Percentiles rank a stretch among this genome's conserved stretches.
phyloP scores from a whole-genome alignment of 148 eudicot species.

The Arctostaphylos glauca region DNA sequence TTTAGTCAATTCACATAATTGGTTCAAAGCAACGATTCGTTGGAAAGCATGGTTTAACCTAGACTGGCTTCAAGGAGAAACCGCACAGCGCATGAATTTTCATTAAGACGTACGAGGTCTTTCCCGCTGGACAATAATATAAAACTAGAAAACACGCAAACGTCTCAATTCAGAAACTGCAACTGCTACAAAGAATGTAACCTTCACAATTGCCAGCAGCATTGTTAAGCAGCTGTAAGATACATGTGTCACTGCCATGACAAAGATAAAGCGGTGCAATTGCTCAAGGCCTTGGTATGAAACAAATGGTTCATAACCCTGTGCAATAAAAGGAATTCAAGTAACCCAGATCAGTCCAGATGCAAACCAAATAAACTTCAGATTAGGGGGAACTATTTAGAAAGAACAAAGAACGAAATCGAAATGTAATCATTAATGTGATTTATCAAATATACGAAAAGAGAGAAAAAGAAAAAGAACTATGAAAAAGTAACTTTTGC shows the following conservation, averaged over 20 bases:
- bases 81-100: background rate
- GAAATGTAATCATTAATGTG: background rate
- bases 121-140: background rate
- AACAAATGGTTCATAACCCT: constrained; percentile 90
- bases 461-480: background rate
- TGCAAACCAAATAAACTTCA: constrained; percentile 3
- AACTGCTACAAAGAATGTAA: constrained; percentile 26
- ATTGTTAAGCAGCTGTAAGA: constrained; percentile 97
- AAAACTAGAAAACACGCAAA: background rate
- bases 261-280: constrained; percentile 93
- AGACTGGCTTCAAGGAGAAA: background rate
- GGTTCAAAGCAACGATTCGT: background rate
- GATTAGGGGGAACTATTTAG: background rate
- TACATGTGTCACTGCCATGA: constrained; percentile 97
- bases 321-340: constrained; percentile 21
- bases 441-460: background rate
- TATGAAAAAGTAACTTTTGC: background rate
- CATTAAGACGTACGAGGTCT: background rate
- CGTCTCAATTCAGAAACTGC: constrained; percentile 2
- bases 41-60: background rate
- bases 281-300: constrained; percentile 98
- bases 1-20: background rate
- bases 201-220: constrained; percentile 98
- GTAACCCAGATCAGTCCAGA: background rate
- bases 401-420: background rate